phyloP scores from a whole-genome alignment of 352 stramenopile species.

The Phytophthora aleatoria region DNA sequence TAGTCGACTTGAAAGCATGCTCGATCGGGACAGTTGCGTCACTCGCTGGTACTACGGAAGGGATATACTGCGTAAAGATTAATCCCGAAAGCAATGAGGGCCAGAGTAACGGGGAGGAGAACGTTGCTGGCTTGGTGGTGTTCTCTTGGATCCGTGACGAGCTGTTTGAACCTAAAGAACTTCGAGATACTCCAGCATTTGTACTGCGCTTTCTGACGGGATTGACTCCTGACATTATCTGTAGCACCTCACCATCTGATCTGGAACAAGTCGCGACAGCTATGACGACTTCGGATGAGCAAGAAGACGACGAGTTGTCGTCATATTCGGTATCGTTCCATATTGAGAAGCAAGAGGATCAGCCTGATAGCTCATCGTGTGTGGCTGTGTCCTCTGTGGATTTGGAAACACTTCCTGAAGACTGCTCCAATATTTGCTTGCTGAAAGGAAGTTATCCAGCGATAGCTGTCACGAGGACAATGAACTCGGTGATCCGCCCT shows the following conservation, averaged over 20 bases:
- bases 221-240: constrained; percentile 38
- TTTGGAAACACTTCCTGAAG: constrained; percentile 20
- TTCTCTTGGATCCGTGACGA: constrained; percentile 70
- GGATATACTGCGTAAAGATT: constrained; percentile 60
- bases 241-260: constrained; percentile 31
- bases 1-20: constrained; percentile 48
- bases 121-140: constrained; percentile 38
- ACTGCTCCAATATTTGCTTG: constrained; percentile 20
- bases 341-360: constrained; percentile 57
- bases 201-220: constrained; percentile 59
- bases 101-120: background rate
- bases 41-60: constrained; percentile 40
- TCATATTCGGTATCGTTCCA: constrained; percentile 44
- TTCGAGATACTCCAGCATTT: constrained; percentile 66
- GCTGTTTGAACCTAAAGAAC: constrained; percentile 41
- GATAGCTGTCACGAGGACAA: constrained; percentile 23
- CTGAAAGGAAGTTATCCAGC: constrained; percentile 49
- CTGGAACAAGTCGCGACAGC: constrained; percentile 21
- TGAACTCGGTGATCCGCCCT: constrained; percentile 9
- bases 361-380: constrained; percentile 45
- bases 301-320: constrained; percentile 28
- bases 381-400: constrained; percentile 32
- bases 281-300: constrained; percentile 11
- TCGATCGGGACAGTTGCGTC: constrained; percentile 28
- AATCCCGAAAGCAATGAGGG: background rate